phyloP scores from a whole-genome alignment of 495 filamentous ascomycete species.

The Hypomontagnella monticulosa region DNA sequence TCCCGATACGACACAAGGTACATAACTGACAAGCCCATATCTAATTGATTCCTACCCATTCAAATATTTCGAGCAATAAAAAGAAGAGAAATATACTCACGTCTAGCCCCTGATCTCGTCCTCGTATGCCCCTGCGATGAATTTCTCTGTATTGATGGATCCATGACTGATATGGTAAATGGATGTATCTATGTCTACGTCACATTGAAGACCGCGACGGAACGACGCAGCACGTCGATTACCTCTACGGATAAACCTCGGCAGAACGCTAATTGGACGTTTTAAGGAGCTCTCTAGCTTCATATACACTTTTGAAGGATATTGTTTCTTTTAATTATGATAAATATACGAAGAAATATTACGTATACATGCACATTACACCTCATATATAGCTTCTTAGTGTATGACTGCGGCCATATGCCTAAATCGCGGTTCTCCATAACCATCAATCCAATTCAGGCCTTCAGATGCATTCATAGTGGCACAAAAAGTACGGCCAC shows the following conservation, averaged over 20 bases:
- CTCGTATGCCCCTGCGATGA: conserved; percentile 48
- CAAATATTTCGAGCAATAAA: background rate
- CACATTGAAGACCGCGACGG: background rate
- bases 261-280: background rate
- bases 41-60: no score
- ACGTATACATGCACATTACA: no score
- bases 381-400: no score
- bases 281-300: background rate
- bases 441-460: no score
- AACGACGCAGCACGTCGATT: background rate
- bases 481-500: no score
- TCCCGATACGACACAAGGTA: no score
- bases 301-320: background rate
- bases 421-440: no score
- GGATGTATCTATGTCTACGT: background rate
- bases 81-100: conserved; percentile 40
- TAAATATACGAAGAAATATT: conserved; percentile 6
- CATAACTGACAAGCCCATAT: no score
- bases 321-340: conserved; percentile 2
- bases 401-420: no score
- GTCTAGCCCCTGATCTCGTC: conserved; percentile 53
- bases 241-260: conserved; percentile 1
- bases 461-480: no score
- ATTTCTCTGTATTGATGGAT: conserved; percentile 38
- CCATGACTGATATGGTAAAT: conserved; percentile 42